phyloP scores from a whole-genome alignment of 1,284 basidiomycete genomes.

The Malassezia sympodialis region DNA sequence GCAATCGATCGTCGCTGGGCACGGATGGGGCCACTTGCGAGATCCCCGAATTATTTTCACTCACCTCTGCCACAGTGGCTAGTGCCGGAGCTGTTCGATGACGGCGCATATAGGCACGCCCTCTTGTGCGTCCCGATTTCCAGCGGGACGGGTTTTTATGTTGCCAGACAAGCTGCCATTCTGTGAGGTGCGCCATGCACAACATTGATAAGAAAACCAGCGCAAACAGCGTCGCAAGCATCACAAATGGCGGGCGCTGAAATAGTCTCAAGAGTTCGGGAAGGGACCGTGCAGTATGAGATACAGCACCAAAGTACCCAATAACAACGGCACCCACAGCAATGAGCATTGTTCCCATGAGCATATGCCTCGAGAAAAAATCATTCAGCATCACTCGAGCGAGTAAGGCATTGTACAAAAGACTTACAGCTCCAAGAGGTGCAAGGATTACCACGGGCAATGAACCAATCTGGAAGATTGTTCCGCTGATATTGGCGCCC shows the following conservation, averaged over 20 bases:
- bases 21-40: slow-evolving; percentile 26
- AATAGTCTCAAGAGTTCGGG: slow-evolving; percentile 76
- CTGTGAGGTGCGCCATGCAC: slow-evolving; percentile 34
- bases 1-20: neutral
- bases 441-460: slow-evolving; percentile 52
- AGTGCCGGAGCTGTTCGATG: slow-evolving; percentile 35
- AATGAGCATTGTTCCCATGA: slow-evolving; percentile 61
- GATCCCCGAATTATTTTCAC: slow-evolving; percentile 43
- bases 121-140: slow-evolving; percentile 2
- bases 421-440: slow-evolving; percentile 77
- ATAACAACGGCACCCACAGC: slow-evolving; percentile 80
- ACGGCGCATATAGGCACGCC: slow-evolving; percentile 17
- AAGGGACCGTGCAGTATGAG: slow-evolving; percentile 77
- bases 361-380: slow-evolving; percentile 71
- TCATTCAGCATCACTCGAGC: slow-evolving; percentile 76
- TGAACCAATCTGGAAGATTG: slow-evolving; percentile 85
- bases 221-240: slow-evolving; percentile 57
- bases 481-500: slow-evolving; percentile 77
- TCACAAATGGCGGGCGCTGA: slow-evolving; percentile 67
- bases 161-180: slow-evolving; percentile 42
- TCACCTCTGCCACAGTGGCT: slow-evolving; percentile 44
- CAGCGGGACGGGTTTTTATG: slow-evolving; percentile 15
- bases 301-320: slow-evolving; percentile 80
- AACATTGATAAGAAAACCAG: slow-evolving; percentile 57
- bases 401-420: slow-evolving; percentile 91